Evolutionary conservation across 2,329 filamentous ascomycete species (phyloP), one percentile per base, ranked within the genome.

Genomic region (Truncatella angustata): DNA sequence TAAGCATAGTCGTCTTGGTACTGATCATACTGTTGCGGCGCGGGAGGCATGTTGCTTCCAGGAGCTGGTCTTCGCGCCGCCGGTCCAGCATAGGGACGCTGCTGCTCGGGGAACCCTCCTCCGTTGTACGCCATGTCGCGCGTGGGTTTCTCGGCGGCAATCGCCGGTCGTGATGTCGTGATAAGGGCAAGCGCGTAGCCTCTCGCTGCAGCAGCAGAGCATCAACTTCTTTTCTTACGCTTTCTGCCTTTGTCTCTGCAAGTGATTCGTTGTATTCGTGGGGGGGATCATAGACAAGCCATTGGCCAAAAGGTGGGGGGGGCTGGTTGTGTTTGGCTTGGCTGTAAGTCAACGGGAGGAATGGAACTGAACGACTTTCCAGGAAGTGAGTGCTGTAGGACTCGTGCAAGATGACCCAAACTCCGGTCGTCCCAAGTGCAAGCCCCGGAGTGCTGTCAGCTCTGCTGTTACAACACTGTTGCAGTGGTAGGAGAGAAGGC

Each of bases 71-170:
- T 67, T 50, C 72, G 73, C 40, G 71, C 70, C 48, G 71, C 74
- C 28, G 70, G 72, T 34, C 75, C 76, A 55, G 70, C 72, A 60
- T 80, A 79, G n/a, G 73, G 72, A 52, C 75, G 74, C 60, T 78
- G 73, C 49, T 71, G 69, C 52, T 70, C 70, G 54, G 77, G 79
- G n/a, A n/a, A n/a, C n/a, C n/a, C n/a, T 55, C 70, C 73, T 55
- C 70, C 73, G 56, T 79, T 74, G 61, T 80, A 81, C 42, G 78
- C 75, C 79, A 82, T 82, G 14, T 56, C 57, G 46, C 20, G n/a
- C 18, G n/a, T 9, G 26, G 30, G 23, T 24, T 42, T 10, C 37
- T 49, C 26, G 45, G 26, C 23, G 47, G 56, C 40, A 36, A 7
- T 49, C 23, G 28, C n/a, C n/a, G n/a, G n/a, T n/a, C n/a, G n/a